Conservation (phyloP, 2,329 filamentous ascomycete genomes). For the Colletotrichum tofieldiae region DNA sequence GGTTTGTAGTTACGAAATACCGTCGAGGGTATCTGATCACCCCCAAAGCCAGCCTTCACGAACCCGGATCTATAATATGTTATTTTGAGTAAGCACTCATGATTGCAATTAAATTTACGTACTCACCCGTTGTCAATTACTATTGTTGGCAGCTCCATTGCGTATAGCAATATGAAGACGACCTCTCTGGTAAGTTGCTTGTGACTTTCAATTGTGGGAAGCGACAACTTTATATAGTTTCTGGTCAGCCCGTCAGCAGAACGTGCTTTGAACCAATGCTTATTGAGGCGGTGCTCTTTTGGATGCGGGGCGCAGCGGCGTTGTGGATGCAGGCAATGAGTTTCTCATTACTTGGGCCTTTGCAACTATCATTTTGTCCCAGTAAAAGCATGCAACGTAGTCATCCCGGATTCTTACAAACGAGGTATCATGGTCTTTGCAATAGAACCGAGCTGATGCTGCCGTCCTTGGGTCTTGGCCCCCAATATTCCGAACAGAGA, state of each 20-base stretch:
- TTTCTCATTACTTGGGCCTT: neutral
- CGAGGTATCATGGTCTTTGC: neutral
- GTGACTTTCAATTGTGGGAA: neutral
- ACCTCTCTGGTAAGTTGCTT: too few relatives aligned
- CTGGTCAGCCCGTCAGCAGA: neutral
- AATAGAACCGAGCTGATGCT: neutral
- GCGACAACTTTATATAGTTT: too few relatives aligned
- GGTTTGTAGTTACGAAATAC: constrained; percentile 13
- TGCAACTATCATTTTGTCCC: neutral
- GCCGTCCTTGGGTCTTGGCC: neutral
- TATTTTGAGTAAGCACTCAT: neutral
- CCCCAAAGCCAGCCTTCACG: constrained; percentile 23
- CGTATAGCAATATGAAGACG: neutral
- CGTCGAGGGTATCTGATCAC: constrained; percentile 3
- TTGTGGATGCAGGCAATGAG: neutral
- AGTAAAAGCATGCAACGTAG: neutral
- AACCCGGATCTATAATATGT: constrained; percentile 3
- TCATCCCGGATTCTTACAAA: neutral
- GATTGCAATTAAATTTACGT: neutral
- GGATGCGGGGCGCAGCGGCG: neutral
- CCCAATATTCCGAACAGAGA: neutral
- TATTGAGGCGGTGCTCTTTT: neutral
- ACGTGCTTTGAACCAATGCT: neutral
- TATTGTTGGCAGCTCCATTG: neutral
- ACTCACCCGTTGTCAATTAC: neutral